These are phyloP conservation scores for Alternaria longipes DNA, from an alignment of 2,329 filamentous ascomycete species.

Conservation along the genomic window DNA sequence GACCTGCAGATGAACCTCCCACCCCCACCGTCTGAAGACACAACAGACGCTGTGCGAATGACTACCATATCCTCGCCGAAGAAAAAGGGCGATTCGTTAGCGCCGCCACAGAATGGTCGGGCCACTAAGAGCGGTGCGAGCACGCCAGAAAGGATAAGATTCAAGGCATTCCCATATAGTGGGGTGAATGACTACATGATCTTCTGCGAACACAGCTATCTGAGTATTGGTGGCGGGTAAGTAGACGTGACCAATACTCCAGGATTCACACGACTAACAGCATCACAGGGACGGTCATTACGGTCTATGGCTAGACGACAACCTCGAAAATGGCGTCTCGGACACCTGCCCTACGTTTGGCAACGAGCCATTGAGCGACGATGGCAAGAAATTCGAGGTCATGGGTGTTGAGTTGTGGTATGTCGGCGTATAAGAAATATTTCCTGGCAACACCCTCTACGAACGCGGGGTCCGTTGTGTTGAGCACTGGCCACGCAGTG, in stretches of 20 bases:
- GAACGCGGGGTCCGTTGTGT: background rate
- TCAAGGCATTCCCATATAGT: constrained; percentile 97
- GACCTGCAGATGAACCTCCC: constrained; percentile 64
- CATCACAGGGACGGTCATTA: constrained; percentile 76
- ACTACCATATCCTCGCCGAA: constrained; percentile 62
- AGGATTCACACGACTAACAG: constrained; percentile 5
- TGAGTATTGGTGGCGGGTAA: constrained; percentile 84
- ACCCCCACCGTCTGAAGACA: constrained; percentile 74
- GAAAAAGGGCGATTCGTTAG: constrained; percentile 33
- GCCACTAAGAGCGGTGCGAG: constrained; percentile 57
- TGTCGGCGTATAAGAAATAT: constrained; percentile 64
- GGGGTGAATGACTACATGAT: constrained; percentile 98
- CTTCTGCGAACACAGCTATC: constrained; percentile 83
- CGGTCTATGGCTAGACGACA: constrained; percentile 91
- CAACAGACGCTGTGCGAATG: constrained; percentile 67
- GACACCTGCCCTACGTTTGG: constrained; percentile 89
- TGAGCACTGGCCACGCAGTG: constrained; percentile 1
- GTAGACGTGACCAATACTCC: constrained; percentile 20
- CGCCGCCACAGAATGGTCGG: constrained; percentile 31
- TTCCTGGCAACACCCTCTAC: background rate
- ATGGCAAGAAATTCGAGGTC: constrained; percentile 90
- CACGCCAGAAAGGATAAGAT: constrained; percentile 80
- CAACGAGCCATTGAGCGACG: constrained; percentile 92
- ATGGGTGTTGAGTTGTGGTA: constrained; percentile 94
- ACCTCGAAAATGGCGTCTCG: constrained; percentile 83